Base-by-base conservation (phyloP, 1,139 yeast species). In the Yamadazyma mexicana region DNA sequence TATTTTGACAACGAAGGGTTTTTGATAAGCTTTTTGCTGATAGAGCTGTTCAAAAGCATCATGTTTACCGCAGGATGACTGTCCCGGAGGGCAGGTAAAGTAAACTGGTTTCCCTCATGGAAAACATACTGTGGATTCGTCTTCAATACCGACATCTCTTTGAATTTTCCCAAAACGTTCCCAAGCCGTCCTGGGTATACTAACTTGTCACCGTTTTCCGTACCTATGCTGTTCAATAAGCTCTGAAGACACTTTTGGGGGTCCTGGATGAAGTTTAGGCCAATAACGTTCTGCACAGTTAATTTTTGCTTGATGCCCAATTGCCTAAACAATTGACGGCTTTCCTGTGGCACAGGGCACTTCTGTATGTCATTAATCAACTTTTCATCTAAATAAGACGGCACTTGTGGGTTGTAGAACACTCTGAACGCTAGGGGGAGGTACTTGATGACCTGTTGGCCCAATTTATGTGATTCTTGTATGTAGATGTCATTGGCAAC, bases 71-170 rank as follows among this genome's bases (percentile, higher is more conserved):
- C 22, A 8, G 14, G 25, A 5, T 37, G 33, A 7, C 12, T 22
- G 24, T 39, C 39, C 2, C 23, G 15, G 7, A 39, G 15, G 2
- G 39, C 27, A 11, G 42, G 42, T 6, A 53, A 37, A 0, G 37
- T 37, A 28, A 52, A 41, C 18, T 43, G 44, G 28, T 35, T 45
- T 7, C 39, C 33, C 18, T 24, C 14, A 28, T 35, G 37, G 22
- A 30, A 38, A 32, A 44, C 28, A 26, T 35, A 35, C 3, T 28
- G 22, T 2, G 29, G 27, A 24, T 37, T 28, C n/a, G 42, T 12
- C 8, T 17, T 16, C 9, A 35, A n/a, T 17, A 17, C 7, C 10
- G 34, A 35, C 8, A 16, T 14, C 12, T 26, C 26, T 5, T 5
- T 20, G 6, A 37, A n/a, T 3, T 15, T 14, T n/a, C 10, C n/a